Evolutionary conservation across 345 rosid genomes (phyloP).

Genomic region (Mangifera indica): DNA sequence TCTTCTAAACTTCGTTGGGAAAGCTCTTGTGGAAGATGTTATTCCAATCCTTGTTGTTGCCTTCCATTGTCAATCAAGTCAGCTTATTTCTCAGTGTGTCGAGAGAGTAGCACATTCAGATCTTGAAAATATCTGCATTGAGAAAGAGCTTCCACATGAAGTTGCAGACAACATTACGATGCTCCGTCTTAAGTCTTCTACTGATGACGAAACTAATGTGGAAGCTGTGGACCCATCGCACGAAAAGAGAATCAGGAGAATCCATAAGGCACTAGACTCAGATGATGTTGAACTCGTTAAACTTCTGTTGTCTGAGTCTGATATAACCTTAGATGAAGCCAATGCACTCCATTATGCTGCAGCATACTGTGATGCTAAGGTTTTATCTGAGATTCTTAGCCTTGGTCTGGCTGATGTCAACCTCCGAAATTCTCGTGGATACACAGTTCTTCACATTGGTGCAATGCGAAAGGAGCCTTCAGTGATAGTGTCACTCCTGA

Average conservation of each 20-base stretch:
- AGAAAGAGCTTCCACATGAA: constrained; percentile 80
- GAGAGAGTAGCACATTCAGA: constrained; percentile 86
- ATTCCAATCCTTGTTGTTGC: constrained; percentile 80
- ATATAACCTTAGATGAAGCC: constrained; percentile 72
- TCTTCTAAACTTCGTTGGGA: constrained; percentile 67
- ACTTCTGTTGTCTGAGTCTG: constrained; percentile 81
- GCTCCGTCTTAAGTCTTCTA: constrained; percentile 44
- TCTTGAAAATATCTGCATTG: constrained; percentile 63
- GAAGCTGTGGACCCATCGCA: constrained; percentile 38
- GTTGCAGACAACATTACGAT: constrained; percentile 52
- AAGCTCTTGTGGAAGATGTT: constrained; percentile 75
- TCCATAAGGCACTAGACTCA: constrained; percentile 87
- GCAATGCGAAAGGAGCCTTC: constrained; percentile 86
- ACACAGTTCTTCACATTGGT: constrained; percentile 82
- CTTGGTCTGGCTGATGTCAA: constrained; percentile 72
- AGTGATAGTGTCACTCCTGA: constrained; percentile 60
- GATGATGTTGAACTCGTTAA: constrained; percentile 92
- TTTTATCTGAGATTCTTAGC: constrained; percentile 70
- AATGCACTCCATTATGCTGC: constrained; percentile 84
- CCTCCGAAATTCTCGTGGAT: constrained; percentile 69
- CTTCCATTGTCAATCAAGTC: constrained; percentile 69
- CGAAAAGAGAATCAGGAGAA: constrained; percentile 67
- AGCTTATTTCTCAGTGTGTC: constrained; percentile 67
- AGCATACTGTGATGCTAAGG: constrained; percentile 91
- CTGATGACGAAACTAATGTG: constrained; percentile 30